Percentiles rank a stretch among this genome's conserved stretches.
phyloP scores from a whole-genome alignment of 2,329 filamentous ascomycete species.

The Penicillium sp. region DNA sequence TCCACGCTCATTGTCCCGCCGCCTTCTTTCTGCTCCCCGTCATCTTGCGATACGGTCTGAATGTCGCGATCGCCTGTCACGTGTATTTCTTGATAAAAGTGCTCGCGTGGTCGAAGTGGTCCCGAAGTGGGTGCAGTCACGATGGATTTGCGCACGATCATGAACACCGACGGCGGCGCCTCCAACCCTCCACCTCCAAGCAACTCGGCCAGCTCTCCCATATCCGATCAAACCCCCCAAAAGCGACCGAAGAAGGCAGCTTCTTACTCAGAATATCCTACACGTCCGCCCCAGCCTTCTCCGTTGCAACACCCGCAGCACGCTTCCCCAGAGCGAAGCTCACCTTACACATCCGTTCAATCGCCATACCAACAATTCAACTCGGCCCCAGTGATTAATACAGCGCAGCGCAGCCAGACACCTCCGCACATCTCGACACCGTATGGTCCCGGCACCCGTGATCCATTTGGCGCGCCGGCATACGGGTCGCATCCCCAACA shows the following conservation, averaged over 20 bases:
- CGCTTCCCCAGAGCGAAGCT: constrained; percentile 42
- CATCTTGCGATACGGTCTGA: constrained; percentile 10
- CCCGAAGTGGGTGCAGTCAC: constrained; percentile 21
- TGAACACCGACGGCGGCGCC: constrained; percentile 45
- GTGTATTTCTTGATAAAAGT: constrained; percentile 14
- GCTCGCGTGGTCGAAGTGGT: constrained; percentile 16
- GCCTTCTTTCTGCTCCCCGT: constrained; percentile 6
- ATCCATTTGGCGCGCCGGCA: constrained; percentile 30
- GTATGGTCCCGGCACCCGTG: constrained; percentile 34
- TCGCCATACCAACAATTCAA: constrained; percentile 41
- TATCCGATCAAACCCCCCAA: constrained; percentile 25
- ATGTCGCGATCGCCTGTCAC: constrained; percentile 19
- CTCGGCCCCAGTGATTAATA: constrained; percentile 30
- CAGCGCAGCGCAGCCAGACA: constrained; percentile 33
- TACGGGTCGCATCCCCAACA: constrained; percentile 30
- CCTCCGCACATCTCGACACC: constrained; percentile 28
- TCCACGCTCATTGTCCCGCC: constrained; percentile 13
- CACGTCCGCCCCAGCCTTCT: constrained; percentile 39
- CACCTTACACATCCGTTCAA: constrained; percentile 37
- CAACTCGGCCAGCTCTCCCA: constrained; percentile 26
- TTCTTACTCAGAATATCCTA: constrained; percentile 28
- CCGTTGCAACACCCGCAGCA: constrained; percentile 45
- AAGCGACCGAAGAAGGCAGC: constrained; percentile 23
- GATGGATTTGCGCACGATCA: constrained; percentile 55
- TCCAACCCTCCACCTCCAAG: constrained; percentile 29